Evolutionary conservation across 2,329 filamentous ascomycete genomes (phyloP), one percentile per base, ranked within the genome.

Genomic region (Penicillium verrucosum): DNA sequence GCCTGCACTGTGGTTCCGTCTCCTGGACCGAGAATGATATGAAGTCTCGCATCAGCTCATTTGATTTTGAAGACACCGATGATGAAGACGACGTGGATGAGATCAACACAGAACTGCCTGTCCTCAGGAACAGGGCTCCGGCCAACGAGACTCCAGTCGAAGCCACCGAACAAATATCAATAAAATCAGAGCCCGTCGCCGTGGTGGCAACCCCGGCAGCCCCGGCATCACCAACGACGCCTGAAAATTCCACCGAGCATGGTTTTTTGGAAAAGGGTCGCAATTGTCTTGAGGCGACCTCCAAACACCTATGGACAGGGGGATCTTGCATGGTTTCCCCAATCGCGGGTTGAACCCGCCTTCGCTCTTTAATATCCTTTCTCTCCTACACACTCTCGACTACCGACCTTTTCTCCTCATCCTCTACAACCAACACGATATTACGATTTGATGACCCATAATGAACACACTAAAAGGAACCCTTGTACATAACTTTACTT

Each of bases 1-100:
- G 69, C 7, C 61, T 73, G 29, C 70, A 73, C 56, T 67, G 65
- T 50, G 66, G 65, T 42, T 72, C 70, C 1, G 67, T 73, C 48
- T 60, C 67, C 41, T 72, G 68, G 69, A 69, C 70, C 0, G 69
- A 73, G 52, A 68, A 70, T 44, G 70, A 73, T 18, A 71, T 71
- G 68, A 69, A 69, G 23, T 67, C 69, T 34, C 68, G 69, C 32
- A 72, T 73, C 59, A 72, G 70, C 55, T 70, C 70, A 8, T 69
- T 72, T 11, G 70, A 72, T n/a, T 65, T 72, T 29, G 70, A 73
- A 53, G 67, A 70, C 32, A 65, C 64, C 51, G 70, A 72, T 27
- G 60, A 65, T 23, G 67, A 70, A 57, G 67, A 67, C 12, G 70
- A 72, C 38, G 47, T 46, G 18, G 65, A 64, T 14, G 54, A 49